These are phyloP conservation scores for Phialophora macrospora DNA, from an alignment of 2,329 filamentous ascomycete species.

Conservation along the genomic window DNA sequence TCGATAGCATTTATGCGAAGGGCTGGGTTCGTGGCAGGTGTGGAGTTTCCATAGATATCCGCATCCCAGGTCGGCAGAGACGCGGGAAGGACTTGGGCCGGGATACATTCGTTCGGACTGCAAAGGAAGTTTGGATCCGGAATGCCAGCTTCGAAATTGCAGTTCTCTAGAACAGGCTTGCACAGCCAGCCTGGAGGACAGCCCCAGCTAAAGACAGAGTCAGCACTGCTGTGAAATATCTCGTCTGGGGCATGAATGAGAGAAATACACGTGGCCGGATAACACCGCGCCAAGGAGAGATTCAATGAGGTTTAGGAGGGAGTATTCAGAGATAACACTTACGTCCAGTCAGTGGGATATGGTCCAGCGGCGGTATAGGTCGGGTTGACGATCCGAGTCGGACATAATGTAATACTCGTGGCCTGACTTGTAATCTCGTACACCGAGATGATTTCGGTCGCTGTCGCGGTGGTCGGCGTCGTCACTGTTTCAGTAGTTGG, in stretches of 20 bases:
- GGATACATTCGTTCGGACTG: slow-evolving; percentile 48
- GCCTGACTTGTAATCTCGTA: slow-evolving; percentile 23
- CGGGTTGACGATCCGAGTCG: slow-evolving; percentile 42
- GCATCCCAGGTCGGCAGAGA: slow-evolving; percentile 41
- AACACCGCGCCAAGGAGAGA: background rate
- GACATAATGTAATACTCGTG: slow-evolving; percentile 40
- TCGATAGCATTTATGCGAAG: slow-evolving; percentile 33
- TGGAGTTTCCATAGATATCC: slow-evolving; percentile 35
- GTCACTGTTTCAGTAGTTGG: slow-evolving; percentile 13
- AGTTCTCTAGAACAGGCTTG: slow-evolving; percentile 46
- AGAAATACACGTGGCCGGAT: background rate
- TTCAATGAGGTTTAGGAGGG: background rate
- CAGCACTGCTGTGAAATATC: background rate
- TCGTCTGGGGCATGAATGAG: background rate
- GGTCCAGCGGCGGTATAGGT: slow-evolving; percentile 41
- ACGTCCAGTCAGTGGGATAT: slow-evolving; percentile 41
- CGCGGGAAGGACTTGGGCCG: slow-evolving; percentile 41
- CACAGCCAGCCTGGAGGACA: slow-evolving; percentile 53
- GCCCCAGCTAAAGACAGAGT: slow-evolving; percentile 46
- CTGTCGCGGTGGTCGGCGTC: slow-evolving; percentile 12
- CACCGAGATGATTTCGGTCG: slow-evolving; percentile 27
- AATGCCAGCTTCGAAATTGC: slow-evolving; percentile 49
- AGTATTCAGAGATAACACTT: slow-evolving; percentile 15
- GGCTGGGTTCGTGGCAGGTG: slow-evolving; percentile 44
- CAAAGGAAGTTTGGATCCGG: slow-evolving; percentile 49